Percentiles rank a stretch among this genome's conserved stretches.
These are phyloP conservation scores for Xylaria acuta DNA, from an alignment of 495 filamentous ascomycete species.

Conservation along the genomic window DNA sequence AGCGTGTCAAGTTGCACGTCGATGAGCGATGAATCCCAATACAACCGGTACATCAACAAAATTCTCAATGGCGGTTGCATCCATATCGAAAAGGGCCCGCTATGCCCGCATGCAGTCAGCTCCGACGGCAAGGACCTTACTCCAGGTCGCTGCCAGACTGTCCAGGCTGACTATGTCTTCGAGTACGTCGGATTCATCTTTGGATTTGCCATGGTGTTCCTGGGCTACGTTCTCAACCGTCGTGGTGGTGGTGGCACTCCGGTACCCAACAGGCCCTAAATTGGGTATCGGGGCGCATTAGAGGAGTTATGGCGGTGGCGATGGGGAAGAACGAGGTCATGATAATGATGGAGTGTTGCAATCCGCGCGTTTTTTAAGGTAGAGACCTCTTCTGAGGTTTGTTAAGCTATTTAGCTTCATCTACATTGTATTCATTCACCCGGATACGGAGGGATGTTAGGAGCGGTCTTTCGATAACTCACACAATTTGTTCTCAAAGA, in stretches of 20 bases:
- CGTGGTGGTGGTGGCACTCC: slow-evolving; percentile 19
- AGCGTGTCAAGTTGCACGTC: slow-evolving; percentile 5
- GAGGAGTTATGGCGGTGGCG: not conserved
- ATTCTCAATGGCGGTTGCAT: slow-evolving; percentile 22
- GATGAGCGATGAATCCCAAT: not conserved
- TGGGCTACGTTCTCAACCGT: slow-evolving; percentile 7
- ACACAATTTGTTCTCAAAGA: not conserved
- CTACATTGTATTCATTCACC: not conserved
- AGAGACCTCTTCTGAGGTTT: not conserved
- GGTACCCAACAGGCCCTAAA: not conserved
- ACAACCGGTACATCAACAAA: slow-evolving; percentile 14
- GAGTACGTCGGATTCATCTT: slow-evolving; percentile 40
- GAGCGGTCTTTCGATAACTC: not conserved
- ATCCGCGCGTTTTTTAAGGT: not conserved
- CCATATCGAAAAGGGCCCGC: not conserved
- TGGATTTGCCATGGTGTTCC: slow-evolving; percentile 28
- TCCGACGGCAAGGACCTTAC: slow-evolving; percentile 23
- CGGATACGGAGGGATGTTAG: no score
- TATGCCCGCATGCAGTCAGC: not conserved
- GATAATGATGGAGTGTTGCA: not conserved
- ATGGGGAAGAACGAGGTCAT: not conserved
- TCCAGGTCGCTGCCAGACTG: slow-evolving; percentile 38
- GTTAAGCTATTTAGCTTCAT: not conserved
- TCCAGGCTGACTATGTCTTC: slow-evolving; percentile 41
- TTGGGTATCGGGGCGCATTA: no score